A percentile compares a stretch with the other conserved stretches of the same genome.
phyloP scores from a whole-genome alignment of 1,284 basidiomycete species.

The Amylostereum areolatum region DNA sequence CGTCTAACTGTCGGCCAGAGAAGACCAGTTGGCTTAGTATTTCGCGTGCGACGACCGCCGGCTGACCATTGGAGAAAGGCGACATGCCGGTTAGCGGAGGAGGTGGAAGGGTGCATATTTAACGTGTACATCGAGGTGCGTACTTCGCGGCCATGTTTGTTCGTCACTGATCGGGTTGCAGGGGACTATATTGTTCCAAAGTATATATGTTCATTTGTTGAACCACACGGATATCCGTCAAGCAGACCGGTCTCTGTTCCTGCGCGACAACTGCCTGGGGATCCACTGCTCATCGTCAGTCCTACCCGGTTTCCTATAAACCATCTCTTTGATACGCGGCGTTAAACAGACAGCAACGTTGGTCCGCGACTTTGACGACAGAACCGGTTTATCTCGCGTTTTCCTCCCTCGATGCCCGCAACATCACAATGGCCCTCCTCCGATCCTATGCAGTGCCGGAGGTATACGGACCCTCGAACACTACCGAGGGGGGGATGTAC shows the following conservation, averaged over 20 bases:
- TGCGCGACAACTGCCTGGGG: constrained; percentile 62
- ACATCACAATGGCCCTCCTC: constrained; percentile 69
- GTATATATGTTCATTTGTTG: constrained; percentile 63
- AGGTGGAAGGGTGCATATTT: constrained; percentile 57
- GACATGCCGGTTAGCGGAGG: constrained; percentile 63
- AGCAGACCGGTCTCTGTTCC: constrained; percentile 66
- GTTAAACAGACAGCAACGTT: constrained; percentile 48
- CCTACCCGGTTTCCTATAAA: background rate
- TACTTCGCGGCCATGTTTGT: constrained; percentile 2
- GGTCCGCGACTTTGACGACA: constrained; percentile 44
- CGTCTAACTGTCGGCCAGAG: constrained; percentile 33
- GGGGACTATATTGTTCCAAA: constrained; percentile 68
- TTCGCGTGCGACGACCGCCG: constrained; percentile 39
- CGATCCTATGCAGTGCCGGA: constrained; percentile 74
- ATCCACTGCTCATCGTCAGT: constrained; percentile 55
- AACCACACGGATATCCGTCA: constrained; percentile 70
- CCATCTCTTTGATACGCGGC: constrained; percentile 1
- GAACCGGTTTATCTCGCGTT: constrained; percentile 72
- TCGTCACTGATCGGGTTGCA: constrained; percentile 22
- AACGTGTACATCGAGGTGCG: constrained; percentile 71
- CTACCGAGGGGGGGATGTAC: constrained; percentile 67
- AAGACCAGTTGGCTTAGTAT: constrained; percentile 68
- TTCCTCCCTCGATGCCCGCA: constrained; percentile 47
- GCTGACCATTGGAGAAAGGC: constrained; percentile 66
- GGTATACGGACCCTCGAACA: constrained; percentile 55